Percentiles rank a stretch among this genome's conserved stretches.
These are phyloP conservation scores for Cercospora beticola DNA, from an alignment of 2,329 filamentous ascomycete species.

Conservation along the genomic window DNA sequence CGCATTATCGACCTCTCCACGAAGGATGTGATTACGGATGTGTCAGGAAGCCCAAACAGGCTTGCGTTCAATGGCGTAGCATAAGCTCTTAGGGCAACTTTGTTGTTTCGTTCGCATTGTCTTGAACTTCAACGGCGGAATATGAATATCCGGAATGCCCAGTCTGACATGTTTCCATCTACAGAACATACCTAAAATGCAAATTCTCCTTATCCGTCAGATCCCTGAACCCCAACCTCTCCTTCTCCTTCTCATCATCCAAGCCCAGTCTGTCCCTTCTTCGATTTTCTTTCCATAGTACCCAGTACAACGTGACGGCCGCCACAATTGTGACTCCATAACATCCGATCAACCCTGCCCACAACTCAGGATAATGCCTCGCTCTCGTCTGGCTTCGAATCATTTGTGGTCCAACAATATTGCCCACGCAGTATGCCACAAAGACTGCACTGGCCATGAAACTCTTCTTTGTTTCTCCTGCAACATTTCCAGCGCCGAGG, in stretches of 20 bases:
- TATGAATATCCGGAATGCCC: too few species aligned
- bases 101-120: too few species aligned
- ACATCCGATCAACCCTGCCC: conserved; percentile 19
- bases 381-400: conserved; percentile 16
- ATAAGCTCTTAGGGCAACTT: too few species aligned
- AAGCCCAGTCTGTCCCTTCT: conserved; percentile 6
- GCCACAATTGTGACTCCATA: conserved; percentile 21
- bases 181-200: conserved; percentile 19
- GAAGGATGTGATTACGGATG: not conserved
- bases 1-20: not conserved
- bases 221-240: conserved; percentile 14
- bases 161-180: not conserved
- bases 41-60: not conserved
- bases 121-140: too few species aligned
- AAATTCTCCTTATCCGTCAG: conserved; percentile 20
- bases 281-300: conserved; percentile 19
- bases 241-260: conserved; percentile 11
- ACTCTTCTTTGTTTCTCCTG: conserved; percentile 38
- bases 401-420: conserved; percentile 24
- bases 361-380: conserved; percentile 15
- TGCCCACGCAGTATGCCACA: conserved; percentile 23
- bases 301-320: conserved; percentile 15
- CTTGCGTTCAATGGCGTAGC: too few species aligned
- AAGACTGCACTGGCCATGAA: conserved; percentile 33
- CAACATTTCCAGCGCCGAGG: conserved; percentile 33